A percentile compares a stretch with the other conserved stretches of the same genome.
Evolutionary conservation across 768 basidiomycete genomes (phyloP).

Genomic region (Boletus patriciae): DNA sequence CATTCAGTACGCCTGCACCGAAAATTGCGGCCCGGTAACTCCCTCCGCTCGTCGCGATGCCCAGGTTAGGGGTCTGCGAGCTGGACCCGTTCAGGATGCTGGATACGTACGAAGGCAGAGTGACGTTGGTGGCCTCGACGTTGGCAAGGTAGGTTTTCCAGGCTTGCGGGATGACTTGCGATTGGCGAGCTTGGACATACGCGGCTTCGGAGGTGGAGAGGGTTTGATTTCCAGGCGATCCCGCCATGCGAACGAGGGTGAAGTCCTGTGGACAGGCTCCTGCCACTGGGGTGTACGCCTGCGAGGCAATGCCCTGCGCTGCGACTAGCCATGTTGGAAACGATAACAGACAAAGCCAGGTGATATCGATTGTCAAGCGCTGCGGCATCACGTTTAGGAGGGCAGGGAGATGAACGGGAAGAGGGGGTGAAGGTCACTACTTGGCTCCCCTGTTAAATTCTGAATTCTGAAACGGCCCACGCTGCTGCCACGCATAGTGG

Average conservation of each 20-base stretch:
- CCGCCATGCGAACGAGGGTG: constrained; percentile 31
- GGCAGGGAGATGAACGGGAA: neutral
- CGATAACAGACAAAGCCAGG: constrained; percentile 15
- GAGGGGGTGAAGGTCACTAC: too few species aligned
- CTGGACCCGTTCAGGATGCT: constrained; percentile 28
- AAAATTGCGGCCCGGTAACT: constrained; percentile 56
- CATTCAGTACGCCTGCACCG: constrained; percentile 51
- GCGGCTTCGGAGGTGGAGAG: constrained; percentile 37
- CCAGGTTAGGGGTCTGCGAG: constrained; percentile 37
- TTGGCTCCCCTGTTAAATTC: neutral
- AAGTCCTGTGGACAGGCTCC: constrained; percentile 25
- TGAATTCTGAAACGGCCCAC: neutral
- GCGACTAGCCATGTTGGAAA: constrained; percentile 6
- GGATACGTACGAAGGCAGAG: constrained; percentile 37
- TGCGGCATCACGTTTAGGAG: neutral
- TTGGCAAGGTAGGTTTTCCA: constrained; percentile 43
- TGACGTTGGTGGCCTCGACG: constrained; percentile 31
- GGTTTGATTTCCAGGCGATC: constrained; percentile 27
- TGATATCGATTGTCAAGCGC: neutral
- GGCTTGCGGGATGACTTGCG: constrained; percentile 38
- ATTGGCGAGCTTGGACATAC: constrained; percentile 38
- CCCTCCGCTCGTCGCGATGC: constrained; percentile 57
- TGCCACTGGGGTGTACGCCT: constrained; percentile 24
- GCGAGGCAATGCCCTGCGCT: constrained; percentile 28
- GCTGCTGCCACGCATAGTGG: too few species aligned